Base-by-base conservation (phyloP, 2,329 filamentous ascomycete species). In the Grosmannia penicillata region DNA sequence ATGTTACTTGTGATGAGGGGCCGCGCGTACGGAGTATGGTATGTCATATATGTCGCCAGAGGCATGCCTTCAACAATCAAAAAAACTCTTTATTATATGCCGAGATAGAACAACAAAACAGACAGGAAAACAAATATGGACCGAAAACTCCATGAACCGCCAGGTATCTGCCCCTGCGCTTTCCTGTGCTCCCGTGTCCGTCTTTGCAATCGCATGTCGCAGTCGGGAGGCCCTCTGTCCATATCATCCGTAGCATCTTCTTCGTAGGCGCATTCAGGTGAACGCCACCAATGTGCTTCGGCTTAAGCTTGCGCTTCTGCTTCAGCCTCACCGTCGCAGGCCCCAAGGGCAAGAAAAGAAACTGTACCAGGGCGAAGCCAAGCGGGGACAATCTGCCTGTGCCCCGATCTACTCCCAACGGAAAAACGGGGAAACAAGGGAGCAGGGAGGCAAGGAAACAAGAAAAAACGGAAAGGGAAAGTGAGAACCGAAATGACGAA, bases 111-210 rank as follows among this genome's bases (percentile, higher is more conserved):
- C 3, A 33, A 22, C 21, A 22, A 33, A 27, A 40, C 31, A 29
- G 28, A 3, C 17, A 32, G 15, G 22, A 13, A 29, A 23, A 38
- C 36, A 24, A 26, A 40, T 21, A 36, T 17, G 19, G 18, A 8
- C 11, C 18, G 32, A 23, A 43, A 44, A 37, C 38, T 37, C 36
- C 38, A 32, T 40, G 27, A 28, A 32, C 36, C 38, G 36, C 42
- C 43, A 46, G 41, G 43, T 43, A 37, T 41, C 41, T 42, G 33
- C 36, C 34, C 39, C 36, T 31, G 29, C 37, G 29, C 32, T 31
- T 27, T 37, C 39, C 36, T 31, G 29, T 39, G 29, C 32, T 31
- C 31, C 22, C 21, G 17, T 24, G 21, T 29, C 15, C 37, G 14
- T 22, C 21, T 15, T 27, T 31, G 17, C 24, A n/a, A n/a, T n/a